These are phyloP conservation scores for Pseudogymnoascus sp. DNA, from an alignment of 2,329 filamentous ascomycete genomes.

Conservation along the genomic window DNA sequence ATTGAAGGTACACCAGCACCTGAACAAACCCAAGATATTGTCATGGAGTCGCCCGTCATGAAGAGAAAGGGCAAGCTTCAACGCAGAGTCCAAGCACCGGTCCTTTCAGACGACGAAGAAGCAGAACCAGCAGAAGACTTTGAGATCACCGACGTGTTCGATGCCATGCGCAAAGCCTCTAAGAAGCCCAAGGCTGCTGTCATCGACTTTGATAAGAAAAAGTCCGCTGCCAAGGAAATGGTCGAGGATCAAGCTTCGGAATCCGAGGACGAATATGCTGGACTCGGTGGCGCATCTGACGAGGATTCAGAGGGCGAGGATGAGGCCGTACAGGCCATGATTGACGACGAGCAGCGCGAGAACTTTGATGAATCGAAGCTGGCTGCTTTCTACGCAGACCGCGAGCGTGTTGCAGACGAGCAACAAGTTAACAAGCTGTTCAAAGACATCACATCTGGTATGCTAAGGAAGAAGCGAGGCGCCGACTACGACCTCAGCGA, in stretches of 20 bases:
- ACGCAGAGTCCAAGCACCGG: conserved; percentile 34
- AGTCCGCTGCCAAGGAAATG: conserved; percentile 78
- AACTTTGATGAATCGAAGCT: conserved; percentile 72
- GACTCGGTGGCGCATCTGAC: conserved; percentile 80
- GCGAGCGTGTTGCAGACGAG: conserved; percentile 72
- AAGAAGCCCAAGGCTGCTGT: conserved; percentile 43
- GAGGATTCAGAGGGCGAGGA: conserved; percentile 74
- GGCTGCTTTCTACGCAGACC: conserved; percentile 71
- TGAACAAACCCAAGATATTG: conserved; percentile 28
- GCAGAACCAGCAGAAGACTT: conserved; percentile 28
- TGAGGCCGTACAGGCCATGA: conserved; percentile 65
- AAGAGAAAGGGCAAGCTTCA: conserved; percentile 52
- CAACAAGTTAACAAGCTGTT: conserved; percentile 85
- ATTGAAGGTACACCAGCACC: conserved; percentile 29
- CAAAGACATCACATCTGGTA: conserved; percentile 85
- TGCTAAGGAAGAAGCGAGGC: conserved; percentile 72
- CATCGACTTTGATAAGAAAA: conserved; percentile 67
- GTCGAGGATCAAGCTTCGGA: conserved; percentile 92
- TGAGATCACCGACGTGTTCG: conserved; percentile 30
- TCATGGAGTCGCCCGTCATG: conserved; percentile 56
- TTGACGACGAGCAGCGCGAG: conserved; percentile 73
- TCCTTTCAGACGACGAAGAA: conserved; percentile 33
- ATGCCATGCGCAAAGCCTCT: conserved; percentile 60
- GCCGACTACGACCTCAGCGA: conserved; percentile 81
- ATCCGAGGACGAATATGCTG: conserved; percentile 96